A percentile compares a stretch with the other conserved stretches of the same genome.
phyloP scores from a whole-genome alignment of 148 eudicot genomes.

The Rhododendron vialii region DNA sequence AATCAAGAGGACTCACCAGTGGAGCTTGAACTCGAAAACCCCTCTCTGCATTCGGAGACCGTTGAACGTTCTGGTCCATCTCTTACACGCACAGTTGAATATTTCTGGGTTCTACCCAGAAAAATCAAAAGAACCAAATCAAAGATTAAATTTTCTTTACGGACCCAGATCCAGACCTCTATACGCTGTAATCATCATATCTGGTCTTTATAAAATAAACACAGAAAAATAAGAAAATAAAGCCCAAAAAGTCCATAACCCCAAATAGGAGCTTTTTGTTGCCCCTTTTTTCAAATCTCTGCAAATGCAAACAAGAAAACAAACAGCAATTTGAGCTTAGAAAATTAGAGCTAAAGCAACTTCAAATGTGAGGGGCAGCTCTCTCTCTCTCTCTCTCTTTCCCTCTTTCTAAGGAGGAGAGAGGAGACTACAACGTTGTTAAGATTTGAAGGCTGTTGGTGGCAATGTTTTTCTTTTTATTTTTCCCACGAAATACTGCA shows the following conservation, averaged over 20 bases:
- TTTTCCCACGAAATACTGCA: not conserved
- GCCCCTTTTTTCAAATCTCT: not conserved
- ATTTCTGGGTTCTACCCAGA: constrained; percentile 9
- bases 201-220: constrained; percentile 4
- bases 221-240: not conserved
- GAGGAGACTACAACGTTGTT: not conserved
- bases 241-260: not conserved
- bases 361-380: constrained; percentile 19
- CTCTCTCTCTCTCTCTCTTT: not conserved
- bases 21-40: constrained; percentile 81
- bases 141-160: not conserved
- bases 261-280: constrained; percentile 10
- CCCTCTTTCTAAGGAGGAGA: not conserved
- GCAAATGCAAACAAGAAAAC: constrained; percentile 24
- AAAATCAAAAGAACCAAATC: not conserved
- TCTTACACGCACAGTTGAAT: constrained; percentile 9
- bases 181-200: constrained; percentile 16
- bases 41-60: constrained; percentile 45
- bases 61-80: constrained; percentile 37
- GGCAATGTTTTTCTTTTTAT: not conserved
- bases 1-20: constrained; percentile 39
- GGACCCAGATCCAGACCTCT: constrained; percentile 16
- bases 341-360: not conserved
- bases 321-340: constrained; percentile 8
- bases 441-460: not conserved